Conservation (phyloP, 495 filamentous ascomycete species). For the Baudoinia panamericana region DNA sequence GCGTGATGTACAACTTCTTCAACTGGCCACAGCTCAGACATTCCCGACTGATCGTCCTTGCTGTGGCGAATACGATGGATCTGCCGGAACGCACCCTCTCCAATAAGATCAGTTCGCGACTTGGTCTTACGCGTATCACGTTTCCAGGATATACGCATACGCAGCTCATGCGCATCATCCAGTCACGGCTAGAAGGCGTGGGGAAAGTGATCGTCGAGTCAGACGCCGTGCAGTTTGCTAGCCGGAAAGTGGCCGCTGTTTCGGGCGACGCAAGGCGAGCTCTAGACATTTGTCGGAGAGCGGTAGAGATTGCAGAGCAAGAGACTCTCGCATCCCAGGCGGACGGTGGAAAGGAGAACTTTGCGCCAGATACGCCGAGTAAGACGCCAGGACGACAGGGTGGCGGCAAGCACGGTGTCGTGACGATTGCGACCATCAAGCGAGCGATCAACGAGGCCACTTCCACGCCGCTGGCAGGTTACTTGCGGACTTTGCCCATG, state of each 20-base stretch:
- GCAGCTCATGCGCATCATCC: conserved; percentile 95
- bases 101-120: conserved; percentile 92
- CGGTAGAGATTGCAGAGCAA: conserved; percentile 88
- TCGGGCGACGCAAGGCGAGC: conserved; percentile 86
- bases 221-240: conserved; percentile 93
- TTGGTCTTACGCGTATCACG: conserved; percentile 65
- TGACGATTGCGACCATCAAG: conserved; percentile 87
- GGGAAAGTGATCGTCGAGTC: conserved; percentile 84
- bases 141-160: conserved; percentile 96
- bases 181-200: conserved; percentile 73
- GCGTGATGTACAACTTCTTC: conserved; percentile 99
- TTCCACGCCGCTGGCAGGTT: conserved; percentile 78
- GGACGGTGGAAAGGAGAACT: conserved; percentile 26
- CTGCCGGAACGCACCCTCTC: conserved; percentile 89
- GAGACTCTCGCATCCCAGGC: conserved; percentile 30
- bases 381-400: conserved; percentile 27
- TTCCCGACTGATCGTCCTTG: conserved; percentile 84
- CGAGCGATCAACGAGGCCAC: conserved; percentile 91
- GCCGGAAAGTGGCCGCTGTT: conserved; percentile 90
- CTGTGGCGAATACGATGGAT: conserved; percentile 99
- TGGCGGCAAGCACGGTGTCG: conserved; percentile 24
- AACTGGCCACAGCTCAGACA: conserved; percentile 96
- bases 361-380: conserved; percentile 32
- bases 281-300: conserved; percentile 87
- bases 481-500: conserved; percentile 67